Evolutionary conservation across 441 rosid species (phyloP).

Genomic region (Kokia cookei): DNA sequence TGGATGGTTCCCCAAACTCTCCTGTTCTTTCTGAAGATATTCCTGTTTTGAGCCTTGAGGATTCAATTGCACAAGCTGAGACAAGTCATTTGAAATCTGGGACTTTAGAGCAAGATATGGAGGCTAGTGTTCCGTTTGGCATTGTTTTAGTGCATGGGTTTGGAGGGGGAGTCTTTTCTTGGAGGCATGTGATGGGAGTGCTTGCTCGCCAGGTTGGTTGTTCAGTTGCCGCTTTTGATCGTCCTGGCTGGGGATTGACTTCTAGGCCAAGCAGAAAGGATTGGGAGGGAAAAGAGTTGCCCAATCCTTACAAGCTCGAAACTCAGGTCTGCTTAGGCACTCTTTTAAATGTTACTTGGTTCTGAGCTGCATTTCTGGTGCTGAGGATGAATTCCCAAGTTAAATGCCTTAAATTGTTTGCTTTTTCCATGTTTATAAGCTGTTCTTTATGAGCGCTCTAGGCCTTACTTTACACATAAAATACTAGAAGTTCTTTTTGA

Average conservation of each 20-base stretch:
- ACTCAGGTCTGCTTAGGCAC: constrained; percentile 45
- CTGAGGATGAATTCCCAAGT: not conserved
- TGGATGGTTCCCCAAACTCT: constrained; percentile 59
- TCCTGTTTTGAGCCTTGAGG: constrained; percentile 55
- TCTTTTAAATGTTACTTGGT: not conserved
- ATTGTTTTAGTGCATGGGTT: constrained; percentile 89
- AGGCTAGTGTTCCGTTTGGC: constrained; percentile 56
- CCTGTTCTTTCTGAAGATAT: constrained; percentile 57
- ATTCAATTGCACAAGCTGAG: constrained; percentile 30
- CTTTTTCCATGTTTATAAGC: not conserved
- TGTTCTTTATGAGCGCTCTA: not conserved
- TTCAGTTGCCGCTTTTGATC: constrained; percentile 83
- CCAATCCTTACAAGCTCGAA: constrained; percentile 85
- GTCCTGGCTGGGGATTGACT: constrained; percentile 99
- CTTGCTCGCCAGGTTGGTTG: constrained; percentile 76
- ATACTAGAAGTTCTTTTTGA: not conserved
- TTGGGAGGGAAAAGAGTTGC: constrained; percentile 76
- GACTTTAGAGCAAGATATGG: constrained; percentile 30
- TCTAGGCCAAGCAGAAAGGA: constrained; percentile 65
- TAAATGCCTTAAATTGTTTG: not conserved
- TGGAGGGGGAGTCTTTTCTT: constrained; percentile 96
- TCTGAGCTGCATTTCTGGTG: not conserved
- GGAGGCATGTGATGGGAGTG: constrained; percentile 93
- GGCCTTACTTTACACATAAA: not conserved
- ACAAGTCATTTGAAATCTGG: constrained; percentile 24